Base-by-base conservation (phyloP, 2,329 filamentous ascomycete genomes). In the Arthroderma uncinatum region DNA sequence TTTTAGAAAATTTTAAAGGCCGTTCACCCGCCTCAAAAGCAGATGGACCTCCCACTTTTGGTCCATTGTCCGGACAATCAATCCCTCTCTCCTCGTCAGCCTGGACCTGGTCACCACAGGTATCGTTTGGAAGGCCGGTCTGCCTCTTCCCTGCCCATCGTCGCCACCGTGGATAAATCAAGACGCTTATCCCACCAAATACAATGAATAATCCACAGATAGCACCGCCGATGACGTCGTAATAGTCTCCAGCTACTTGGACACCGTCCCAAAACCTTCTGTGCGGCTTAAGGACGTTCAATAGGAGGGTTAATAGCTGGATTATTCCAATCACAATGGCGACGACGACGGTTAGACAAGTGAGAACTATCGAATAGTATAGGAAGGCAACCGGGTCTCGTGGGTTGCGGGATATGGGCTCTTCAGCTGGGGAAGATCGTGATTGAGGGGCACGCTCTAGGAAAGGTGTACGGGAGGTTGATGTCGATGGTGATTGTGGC, bases 181-280 rank as follows among this genome's bases (percentile, higher is more conserved):
- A 12, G 0, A 95, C 80, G 6, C 88, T 89, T 0, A 87, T 76
- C 0, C 82, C 70, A 0, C 90, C 92, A 50, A 89, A 85, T 0
- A 95, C 70, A 0, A 95, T 72, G 64, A 97, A 97, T 0, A 88
- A 77, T 0, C 84, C 90, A 62, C 91, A 95, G 34, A 98, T 95
- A 14, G 80, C 81, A 1, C 88, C 93, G 8, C 91, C 90, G 48
- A 95, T 84, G 59, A 92, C 81, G 70, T 95, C 89, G 64, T 89
- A 95, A 67, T 90, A 79, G 61, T 95, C 88, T 0, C 87, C 83
- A 0, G 86, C 83, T 0, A 78, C 80, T 53, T 82, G 80, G 0
- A 97, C 86, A 0, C 90, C 91, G 55, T 95, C 84, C 93, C 93
- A 97, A 71, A 97, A 96, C n/a, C 70, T 71, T 0, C 89, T 90